These are phyloP conservation scores for Neocucurbitaria cava DNA, from an alignment of 2,329 filamentous ascomycete genomes.

Conservation along the genomic window DNA sequence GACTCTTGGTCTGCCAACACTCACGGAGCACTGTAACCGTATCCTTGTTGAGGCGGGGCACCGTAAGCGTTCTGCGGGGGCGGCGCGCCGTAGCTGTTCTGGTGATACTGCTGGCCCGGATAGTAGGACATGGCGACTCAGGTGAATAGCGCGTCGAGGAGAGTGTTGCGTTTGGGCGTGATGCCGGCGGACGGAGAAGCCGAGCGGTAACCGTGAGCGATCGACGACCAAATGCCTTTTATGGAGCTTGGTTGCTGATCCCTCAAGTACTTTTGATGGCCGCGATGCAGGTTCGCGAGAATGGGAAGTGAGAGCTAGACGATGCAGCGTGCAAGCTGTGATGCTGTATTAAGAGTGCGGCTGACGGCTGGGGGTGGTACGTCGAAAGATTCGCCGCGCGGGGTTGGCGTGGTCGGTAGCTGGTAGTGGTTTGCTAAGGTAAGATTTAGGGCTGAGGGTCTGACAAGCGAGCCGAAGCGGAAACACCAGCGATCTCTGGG, in stretches of 20 bases:
- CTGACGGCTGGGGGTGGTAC: conserved; percentile 14
- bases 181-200: conserved; percentile 8
- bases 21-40: conserved; percentile 41
- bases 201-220: conserved; percentile 21
- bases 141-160: conserved; percentile 8
- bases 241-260: conserved; percentile 3
- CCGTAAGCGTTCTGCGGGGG: conserved; percentile 48
- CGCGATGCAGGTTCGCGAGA: conserved; percentile 1
- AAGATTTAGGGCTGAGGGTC: conserved; percentile 12
- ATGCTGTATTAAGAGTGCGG: conserved; percentile 14
- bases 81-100: conserved; percentile 49
- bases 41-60: conserved; percentile 38
- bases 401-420: conserved; percentile 20
- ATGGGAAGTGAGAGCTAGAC: conserved; percentile 6
- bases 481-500: not conserved
- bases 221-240: conserved; percentile 7
- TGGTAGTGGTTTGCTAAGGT: not conserved
- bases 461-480: conserved; percentile 7
- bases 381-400: conserved; percentile 17
- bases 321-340: conserved; percentile 8
- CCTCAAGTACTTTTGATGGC: conserved; percentile 2
- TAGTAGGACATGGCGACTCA: conserved; percentile 49
- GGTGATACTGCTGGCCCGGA: conserved; percentile 52
- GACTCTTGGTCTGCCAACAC: conserved; percentile 10
- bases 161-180: conserved; percentile 9